Evolutionary conservation across 495 filamentous ascomycete genomes (phyloP).

Genomic region (Saxophila tyrrhenica): DNA sequence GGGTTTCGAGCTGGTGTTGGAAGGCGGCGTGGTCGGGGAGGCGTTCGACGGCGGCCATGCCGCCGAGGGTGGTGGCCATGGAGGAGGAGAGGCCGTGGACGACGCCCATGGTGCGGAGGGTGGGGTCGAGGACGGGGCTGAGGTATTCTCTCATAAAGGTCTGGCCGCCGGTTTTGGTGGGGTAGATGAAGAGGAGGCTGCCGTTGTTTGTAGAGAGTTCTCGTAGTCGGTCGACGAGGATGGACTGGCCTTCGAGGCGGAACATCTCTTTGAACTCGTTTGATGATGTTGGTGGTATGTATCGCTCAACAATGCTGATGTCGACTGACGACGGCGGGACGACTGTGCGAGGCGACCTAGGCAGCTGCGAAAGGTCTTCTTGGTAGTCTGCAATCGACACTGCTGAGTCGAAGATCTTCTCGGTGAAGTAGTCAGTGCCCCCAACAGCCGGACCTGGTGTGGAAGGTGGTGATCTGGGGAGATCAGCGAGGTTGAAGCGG

Average conservation of each 20-base stretch:
- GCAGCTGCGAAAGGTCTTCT: conserved; percentile 27
- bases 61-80: conserved; percentile 45
- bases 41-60: conserved; percentile 44
- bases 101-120: conserved; percentile 53
- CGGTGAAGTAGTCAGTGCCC: conserved; percentile 46
- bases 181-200: conserved; percentile 57
- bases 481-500: conserved; percentile 50
- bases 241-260: conserved; percentile 35
- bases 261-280: conserved; percentile 55
- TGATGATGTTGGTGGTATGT: conserved; percentile 51
- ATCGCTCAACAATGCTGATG: conserved; percentile 57
- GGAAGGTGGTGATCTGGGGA: conserved; percentile 49
- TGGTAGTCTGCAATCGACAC: conserved; percentile 46
- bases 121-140: conserved; percentile 54
- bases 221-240: conserved; percentile 54
- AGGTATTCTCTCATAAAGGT: conserved; percentile 57
- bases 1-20: conserved; percentile 37
- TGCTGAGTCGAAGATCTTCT: conserved; percentile 45
- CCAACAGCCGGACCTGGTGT: conserved; percentile 41
- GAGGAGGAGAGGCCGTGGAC: conserved; percentile 52
- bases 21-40: conserved; percentile 51
- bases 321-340: conserved; percentile 54
- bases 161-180: conserved; percentile 49
- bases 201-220: conserved; percentile 53
- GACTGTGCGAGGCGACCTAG: conserved; percentile 45